phyloP scores from a whole-genome alignment of 352 stramenopile genomes.

The Pythium rhizo-oryzae region DNA sequence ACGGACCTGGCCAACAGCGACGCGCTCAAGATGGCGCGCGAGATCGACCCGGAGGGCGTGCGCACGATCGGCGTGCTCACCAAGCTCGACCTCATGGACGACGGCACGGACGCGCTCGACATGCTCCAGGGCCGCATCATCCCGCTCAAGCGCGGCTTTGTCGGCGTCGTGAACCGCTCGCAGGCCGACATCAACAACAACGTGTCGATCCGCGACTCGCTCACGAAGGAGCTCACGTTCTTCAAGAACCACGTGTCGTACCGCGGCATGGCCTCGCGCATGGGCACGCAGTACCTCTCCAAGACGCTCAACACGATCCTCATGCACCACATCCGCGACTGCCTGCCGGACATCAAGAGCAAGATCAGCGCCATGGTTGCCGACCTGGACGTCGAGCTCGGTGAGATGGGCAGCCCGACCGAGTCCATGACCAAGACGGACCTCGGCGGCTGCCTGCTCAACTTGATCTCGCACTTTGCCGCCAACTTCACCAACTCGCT shows the following conservation, averaged over 20 bases:
- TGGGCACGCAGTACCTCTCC: constrained; percentile 96
- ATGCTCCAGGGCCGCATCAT: constrained; percentile 98
- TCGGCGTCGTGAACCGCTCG: constrained; percentile 98
- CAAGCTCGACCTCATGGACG: constrained; percentile 99
- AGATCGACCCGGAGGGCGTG: constrained; percentile 92
- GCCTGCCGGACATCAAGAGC: constrained; percentile 98
- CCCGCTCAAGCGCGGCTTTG: constrained; percentile 97
- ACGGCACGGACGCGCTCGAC: constrained; percentile 97
- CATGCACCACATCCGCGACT: constrained; percentile 99
- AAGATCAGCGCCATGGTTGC: constrained; percentile 96
- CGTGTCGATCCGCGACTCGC: constrained; percentile 94
- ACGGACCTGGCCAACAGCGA: constrained; percentile 99
- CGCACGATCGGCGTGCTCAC: constrained; percentile 99
- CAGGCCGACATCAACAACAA: constrained; percentile 98
- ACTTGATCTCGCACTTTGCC: constrained; percentile 93
- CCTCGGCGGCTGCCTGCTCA: constrained; percentile 94
- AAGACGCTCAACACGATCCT: constrained; percentile 98
- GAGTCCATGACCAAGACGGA: constrained; percentile 88
- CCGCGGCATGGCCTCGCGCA: constrained; percentile 90
- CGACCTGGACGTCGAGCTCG: constrained; percentile 96
- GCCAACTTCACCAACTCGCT: constrained; percentile 91
- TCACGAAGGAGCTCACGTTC: constrained; percentile 96
- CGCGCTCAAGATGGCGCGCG: constrained; percentile 96
- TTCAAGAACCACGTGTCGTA: constrained; percentile 98
- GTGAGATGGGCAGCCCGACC: constrained; percentile 93